Percentiles rank a stretch among this genome's conserved stretches.
These are phyloP conservation scores for Cladosporium cucumerinum DNA, from an alignment of 2,329 filamentous ascomycete species.

Conservation along the genomic window DNA sequence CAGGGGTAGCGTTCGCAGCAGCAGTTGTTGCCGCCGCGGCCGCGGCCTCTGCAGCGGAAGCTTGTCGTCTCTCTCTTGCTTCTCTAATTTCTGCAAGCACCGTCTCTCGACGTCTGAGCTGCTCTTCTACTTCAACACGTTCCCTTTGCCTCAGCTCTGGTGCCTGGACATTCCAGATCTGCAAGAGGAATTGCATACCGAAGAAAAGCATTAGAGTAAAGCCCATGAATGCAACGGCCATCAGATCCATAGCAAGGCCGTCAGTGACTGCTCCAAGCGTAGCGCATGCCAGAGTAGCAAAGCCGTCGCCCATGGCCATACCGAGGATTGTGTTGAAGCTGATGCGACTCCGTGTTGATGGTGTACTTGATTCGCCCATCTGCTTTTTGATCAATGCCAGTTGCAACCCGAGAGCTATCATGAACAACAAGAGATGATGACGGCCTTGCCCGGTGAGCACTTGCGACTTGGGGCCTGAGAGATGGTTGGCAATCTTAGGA, in stretches of 20 bases:
- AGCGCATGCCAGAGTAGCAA: slow-evolving; percentile 53
- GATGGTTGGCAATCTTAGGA: slow-evolving; percentile 50
- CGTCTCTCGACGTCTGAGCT: slow-evolving; percentile 18
- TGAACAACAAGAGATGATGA: slow-evolving; percentile 53
- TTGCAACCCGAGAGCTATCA: slow-evolving; percentile 49
- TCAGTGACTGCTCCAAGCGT: slow-evolving; percentile 55
- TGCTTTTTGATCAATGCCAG: slow-evolving; percentile 57
- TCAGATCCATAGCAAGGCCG: slow-evolving; percentile 54
- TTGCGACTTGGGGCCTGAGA: slow-evolving; percentile 57
- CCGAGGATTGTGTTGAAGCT: slow-evolving; percentile 63
- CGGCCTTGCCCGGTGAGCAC: slow-evolving; percentile 46
- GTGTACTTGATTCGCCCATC: slow-evolving; percentile 62
- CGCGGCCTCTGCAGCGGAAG: slow-evolving; percentile 16
- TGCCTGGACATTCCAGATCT: slow-evolving; percentile 63
- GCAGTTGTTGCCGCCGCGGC: slow-evolving; percentile 9
- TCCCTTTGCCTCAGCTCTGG: slow-evolving; percentile 46
- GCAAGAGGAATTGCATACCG: slow-evolving; percentile 63
- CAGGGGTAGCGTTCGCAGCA: not conserved
- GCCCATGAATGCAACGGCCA: slow-evolving; percentile 56
- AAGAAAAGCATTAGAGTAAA: slow-evolving; percentile 61
- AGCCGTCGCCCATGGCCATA: slow-evolving; percentile 60
- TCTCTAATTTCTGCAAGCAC: slow-evolving; percentile 11
- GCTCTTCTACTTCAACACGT: slow-evolving; percentile 42
- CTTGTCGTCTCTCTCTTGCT: slow-evolving; percentile 13
- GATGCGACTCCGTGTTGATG: slow-evolving; percentile 61